These are phyloP conservation scores for Podosphaera xanthii DNA, from an alignment of 2,329 filamentous ascomycete species.

Conservation along the genomic window DNA sequence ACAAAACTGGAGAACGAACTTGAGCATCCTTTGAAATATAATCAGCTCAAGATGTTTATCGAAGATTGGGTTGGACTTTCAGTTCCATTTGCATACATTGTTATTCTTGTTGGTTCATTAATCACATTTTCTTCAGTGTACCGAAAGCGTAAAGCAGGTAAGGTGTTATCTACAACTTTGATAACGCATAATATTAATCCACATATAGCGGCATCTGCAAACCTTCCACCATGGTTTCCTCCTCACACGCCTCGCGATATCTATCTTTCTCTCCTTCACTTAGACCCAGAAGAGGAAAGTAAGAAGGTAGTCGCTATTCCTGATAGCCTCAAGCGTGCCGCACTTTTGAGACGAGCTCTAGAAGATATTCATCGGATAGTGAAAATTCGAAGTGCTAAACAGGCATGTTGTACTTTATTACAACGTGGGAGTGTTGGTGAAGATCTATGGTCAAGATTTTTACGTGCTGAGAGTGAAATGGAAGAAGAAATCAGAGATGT, in stretches of 20 bases:
- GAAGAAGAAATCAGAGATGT: slow-evolving; percentile 90
- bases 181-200: neutral
- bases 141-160: slow-evolving; percentile 71
- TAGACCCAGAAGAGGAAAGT: slow-evolving; percentile 35
- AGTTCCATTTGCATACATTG: slow-evolving; percentile 74
- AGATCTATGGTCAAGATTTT: slow-evolving; percentile 82
- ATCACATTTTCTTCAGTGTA: slow-evolving; percentile 85
- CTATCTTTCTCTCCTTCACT: slow-evolving; percentile 77
- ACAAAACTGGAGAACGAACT: neutral
- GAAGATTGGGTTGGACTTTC: slow-evolving; percentile 66
- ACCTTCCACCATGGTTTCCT: slow-evolving; percentile 84
- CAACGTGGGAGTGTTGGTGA: slow-evolving; percentile 87
- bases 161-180: slow-evolving; percentile 15
- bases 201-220: slow-evolving; percentile 45
- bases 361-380: slow-evolving; percentile 88
- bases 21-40: neutral
- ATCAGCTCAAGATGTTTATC: slow-evolving; percentile 14
- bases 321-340: slow-evolving; percentile 67
- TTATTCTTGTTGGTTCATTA: slow-evolving; percentile 68
- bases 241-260: slow-evolving; percentile 80
- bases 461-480: slow-evolving; percentile 88
- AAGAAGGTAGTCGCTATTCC: slow-evolving; percentile 52
- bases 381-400: slow-evolving; percentile 70
- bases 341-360: slow-evolving; percentile 66
- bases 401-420: slow-evolving; percentile 59